Evolutionary conservation across 306 rosid species (phyloP), one percentile per base, ranked within the genome.

Genomic region (Canavalia gladiata): DNA sequence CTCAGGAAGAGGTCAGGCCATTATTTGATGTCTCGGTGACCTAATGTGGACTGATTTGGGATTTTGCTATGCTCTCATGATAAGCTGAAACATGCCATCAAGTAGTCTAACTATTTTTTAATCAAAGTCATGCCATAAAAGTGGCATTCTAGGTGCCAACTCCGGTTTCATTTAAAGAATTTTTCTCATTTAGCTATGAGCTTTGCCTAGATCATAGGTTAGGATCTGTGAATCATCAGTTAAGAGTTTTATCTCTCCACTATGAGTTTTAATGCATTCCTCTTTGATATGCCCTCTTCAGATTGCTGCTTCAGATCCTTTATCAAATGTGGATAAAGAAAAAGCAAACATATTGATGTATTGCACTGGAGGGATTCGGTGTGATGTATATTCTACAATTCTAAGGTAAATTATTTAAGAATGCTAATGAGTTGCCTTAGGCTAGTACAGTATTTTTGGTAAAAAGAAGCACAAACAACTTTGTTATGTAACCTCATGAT

Each of bases 281-380:
- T 51, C 83, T 84, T 84, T 66, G 58, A 46, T 67, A 37, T 70
- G 70, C 50, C 41, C 79, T 76, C 46, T 87, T 76, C 79, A 95
- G 99, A 90, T 88, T 18, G 70, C 75, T 84, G 86, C 88, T 78
- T 91, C 96, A 73, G 99, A 93, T 80, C 99, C 99, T 6, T 85
- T 95, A 78, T 88, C 88, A 74, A 87, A 85, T 81, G 87, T 88
- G 29, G 94, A 91, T 84, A 89, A 88, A 84, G 89, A 85, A 56
- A 89, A 92, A 51, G 57, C 94, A 11, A 87, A 87, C 77, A 86
- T 93, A 86, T 84, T 93, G 88, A 93, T 95, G 99, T 95, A 95
- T 87, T 95, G 98, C 84, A 95, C 99, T 4, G 98, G 98, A 60
- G 98, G 98, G 60, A 95, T 95, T 65, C 95, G 94, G 18, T 95